Base-by-base conservation (phyloP, 495 filamentous ascomycete genomes). In the Cairneyella variabilis region DNA sequence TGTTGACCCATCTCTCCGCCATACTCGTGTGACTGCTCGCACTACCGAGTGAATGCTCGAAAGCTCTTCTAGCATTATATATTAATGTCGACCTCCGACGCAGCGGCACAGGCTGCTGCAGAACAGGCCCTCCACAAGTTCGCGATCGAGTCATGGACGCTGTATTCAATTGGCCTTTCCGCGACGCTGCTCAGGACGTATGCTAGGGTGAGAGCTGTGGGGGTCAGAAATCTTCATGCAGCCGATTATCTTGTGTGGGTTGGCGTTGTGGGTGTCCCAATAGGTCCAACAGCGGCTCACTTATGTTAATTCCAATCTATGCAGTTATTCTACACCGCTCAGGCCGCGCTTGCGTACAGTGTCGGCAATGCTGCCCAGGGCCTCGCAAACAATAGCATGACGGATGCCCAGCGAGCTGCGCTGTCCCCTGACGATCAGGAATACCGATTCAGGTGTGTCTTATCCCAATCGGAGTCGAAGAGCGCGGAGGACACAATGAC, bases 361-460 rank as follows among this genome's bases (percentile, higher is more conserved):
- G 66, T 71, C 23, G 72, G 66, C 18, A 59, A 64, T 48, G 70
- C 70, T 54, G 81, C 73, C 43, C 61, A 69, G 17, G 82, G 82
- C 1, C 69, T 85, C 25, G 79, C 80, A 25, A 85, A 85, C 60
- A 84, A 81, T 61, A 58, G 73, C 56, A 83, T 84, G 78, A 80
- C 79, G 3, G 73, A 77, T 32, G 71, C 71, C 17, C 58, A 79
- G 49, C 70, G 81, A 18, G 59, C 53, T 7, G 48, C 68, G 0
- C 64, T 84, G 8, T 64, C 66, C 10, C 70, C 76, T 1, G 52
- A 61, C n/a, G 74, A 72, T 12, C 51, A 66, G 8, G 80, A 83
- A 58, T 83, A 72, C 44, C 59, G 47, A 3, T 58, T 62, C 40
- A 66, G 70, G 66, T 66, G 47, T 14, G 56, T 27, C 6, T 32